Evolutionary conservation across 2,329 filamentous ascomycete species (phyloP).

Genomic region (Proliferodiscus dingleyae): DNA sequence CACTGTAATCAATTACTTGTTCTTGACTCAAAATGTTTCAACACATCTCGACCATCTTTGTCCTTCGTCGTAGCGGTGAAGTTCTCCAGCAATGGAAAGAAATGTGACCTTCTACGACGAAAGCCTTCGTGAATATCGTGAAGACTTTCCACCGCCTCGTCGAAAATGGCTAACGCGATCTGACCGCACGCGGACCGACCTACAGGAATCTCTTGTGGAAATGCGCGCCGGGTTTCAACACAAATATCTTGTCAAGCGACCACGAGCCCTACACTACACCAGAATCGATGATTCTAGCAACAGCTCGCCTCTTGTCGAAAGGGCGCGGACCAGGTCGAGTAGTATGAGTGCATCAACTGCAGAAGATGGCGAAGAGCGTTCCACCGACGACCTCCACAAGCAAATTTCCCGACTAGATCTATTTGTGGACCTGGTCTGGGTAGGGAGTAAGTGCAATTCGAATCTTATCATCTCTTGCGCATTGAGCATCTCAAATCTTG

Average conservation of each 20-base stretch:
- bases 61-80: too few species aligned
- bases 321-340: neutral
- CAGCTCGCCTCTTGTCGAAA: neutral
- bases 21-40: too few species aligned
- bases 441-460: slow-evolving; percentile 9
- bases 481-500: too few species aligned
- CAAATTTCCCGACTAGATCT: slow-evolving; percentile 10
- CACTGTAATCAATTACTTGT: too few species aligned
- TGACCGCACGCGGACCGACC: neutral
- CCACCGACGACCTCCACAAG: slow-evolving; percentile 7
- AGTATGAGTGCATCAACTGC: neutral
- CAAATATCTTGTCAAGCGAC: neutral
- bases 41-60: too few species aligned
- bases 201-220: neutral
- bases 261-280: slow-evolving; percentile 4
- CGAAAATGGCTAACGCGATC: neutral
- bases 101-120: too few species aligned
- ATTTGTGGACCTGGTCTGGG: slow-evolving; percentile 19
- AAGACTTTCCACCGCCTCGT: too few species aligned
- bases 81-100: too few species aligned
- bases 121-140: too few species aligned
- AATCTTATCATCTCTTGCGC: too few species aligned
- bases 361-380: slow-evolving; percentile 2
- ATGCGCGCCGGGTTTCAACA: neutral
- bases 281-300: neutral